phyloP scores from a whole-genome alignment of 441 rosid genomes.

The Sinapis alba region DNA sequence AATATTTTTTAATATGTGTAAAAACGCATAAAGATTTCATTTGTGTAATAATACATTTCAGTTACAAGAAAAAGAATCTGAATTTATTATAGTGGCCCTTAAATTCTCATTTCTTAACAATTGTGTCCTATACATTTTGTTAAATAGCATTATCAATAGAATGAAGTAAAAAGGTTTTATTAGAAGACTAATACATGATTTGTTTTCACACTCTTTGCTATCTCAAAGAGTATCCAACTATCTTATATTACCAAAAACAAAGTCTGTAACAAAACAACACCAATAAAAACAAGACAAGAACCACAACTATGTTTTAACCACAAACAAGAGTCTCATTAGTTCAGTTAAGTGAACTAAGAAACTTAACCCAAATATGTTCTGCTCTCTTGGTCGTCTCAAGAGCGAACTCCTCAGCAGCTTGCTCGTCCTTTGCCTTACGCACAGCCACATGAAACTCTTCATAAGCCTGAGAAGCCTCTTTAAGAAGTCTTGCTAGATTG shows the following conservation, averaged over 20 bases:
- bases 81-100: background rate
- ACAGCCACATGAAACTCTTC: slow-evolving; percentile 41
- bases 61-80: background rate
- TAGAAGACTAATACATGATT: slow-evolving; percentile 13
- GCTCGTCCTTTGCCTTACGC: slow-evolving; percentile 39
- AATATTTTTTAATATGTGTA: no score
- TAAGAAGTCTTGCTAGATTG: slow-evolving; percentile 25
- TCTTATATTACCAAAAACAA: slow-evolving; percentile 35
- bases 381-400: slow-evolving; percentile 39
- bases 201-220: slow-evolving; percentile 35
- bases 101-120: background rate
- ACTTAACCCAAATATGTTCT: slow-evolving; percentile 36
- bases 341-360: slow-evolving; percentile 41
- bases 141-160: background rate
- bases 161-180: background rate
- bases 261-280: slow-evolving; percentile 34
- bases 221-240: no score
- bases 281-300: slow-evolving; percentile 30
- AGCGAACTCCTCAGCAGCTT: slow-evolving; percentile 41
- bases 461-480: slow-evolving; percentile 38
- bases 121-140: background rate
- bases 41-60: no score
- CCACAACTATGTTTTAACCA: slow-evolving; percentile 32
- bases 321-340: slow-evolving; percentile 29
- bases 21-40: no score